These are phyloP conservation scores for Paramecium sexaurelia DNA, from an alignment of 73 alveolate species.

Conservation along the genomic window DNA sequence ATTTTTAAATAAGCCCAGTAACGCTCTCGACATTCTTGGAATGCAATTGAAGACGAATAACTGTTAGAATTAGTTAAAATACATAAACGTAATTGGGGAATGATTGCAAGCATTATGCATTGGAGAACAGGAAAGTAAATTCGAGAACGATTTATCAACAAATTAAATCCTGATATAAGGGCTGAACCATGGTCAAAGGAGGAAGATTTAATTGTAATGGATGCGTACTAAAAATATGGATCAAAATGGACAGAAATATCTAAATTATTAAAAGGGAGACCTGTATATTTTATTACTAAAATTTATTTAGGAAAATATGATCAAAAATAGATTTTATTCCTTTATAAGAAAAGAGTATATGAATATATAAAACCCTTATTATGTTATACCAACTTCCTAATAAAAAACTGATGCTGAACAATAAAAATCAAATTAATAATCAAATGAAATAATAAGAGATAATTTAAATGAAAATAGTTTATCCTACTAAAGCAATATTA, in stretches of 20 bases:
- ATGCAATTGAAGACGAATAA: constrained; percentile 7
- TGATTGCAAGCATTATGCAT: constrained; percentile 11
- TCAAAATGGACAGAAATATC: constrained; percentile 76
- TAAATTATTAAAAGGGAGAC: constrained; percentile 55
- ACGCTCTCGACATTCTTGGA: constrained; percentile 53
- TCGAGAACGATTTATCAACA: constrained; percentile 46
- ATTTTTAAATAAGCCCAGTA: not conserved
- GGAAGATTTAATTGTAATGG: constrained; percentile 73
- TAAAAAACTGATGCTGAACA: not conserved
- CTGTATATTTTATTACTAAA: constrained; percentile 13
- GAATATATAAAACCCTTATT: constrained; percentile 40
- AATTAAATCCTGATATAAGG: constrained; percentile 44
- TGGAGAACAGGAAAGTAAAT: constrained; percentile 58
- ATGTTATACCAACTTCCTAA: not conserved
- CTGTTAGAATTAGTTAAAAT: constrained; percentile 5
- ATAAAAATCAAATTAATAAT: not conserved
- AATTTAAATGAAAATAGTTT: not conserved
- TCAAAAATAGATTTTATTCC: constrained; percentile 67
- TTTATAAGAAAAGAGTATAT: constrained; percentile 4
- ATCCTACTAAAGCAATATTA: not conserved
- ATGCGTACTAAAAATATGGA: constrained; percentile 66
- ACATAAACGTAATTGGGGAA: constrained; percentile 47
- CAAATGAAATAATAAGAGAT: not conserved
- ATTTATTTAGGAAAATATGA: constrained; percentile 46
- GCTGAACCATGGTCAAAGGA: constrained; percentile 58